Conservation (phyloP, 140 eudicot genomes). For the Oenanthe javanica region DNA sequence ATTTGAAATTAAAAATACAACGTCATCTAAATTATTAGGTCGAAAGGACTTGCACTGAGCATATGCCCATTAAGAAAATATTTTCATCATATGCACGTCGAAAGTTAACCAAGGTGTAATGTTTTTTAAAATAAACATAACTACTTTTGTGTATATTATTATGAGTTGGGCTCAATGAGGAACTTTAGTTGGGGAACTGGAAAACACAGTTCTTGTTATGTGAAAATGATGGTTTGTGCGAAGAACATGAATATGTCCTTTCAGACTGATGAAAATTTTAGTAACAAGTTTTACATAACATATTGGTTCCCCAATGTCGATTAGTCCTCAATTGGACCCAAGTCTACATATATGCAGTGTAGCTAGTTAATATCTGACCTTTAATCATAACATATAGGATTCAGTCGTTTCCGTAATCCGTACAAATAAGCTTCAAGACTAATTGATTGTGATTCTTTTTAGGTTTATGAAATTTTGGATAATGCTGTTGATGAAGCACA, state of each 20-base stretch:
- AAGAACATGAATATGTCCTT: no score
- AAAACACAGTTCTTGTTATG: no score
- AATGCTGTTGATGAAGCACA: conserved; percentile 95
- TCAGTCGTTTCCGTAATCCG: not conserved
- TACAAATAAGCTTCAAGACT: not conserved
- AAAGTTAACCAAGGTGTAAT: not conserved
- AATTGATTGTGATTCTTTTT: conserved; percentile 9
- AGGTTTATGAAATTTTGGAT: conserved; percentile 94
- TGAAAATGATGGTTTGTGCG: no score
- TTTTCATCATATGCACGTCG: not conserved
- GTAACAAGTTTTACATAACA: no score
- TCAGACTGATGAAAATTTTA: no score
- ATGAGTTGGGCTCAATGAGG: no score
- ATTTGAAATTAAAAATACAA: not conserved
- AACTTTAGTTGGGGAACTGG: not conserved
- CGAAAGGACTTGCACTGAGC: not conserved
- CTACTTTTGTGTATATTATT: no score
- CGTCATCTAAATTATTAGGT: not conserved
- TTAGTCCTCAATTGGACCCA: no score
- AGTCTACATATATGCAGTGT: not conserved
- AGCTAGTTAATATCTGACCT: not conserved
- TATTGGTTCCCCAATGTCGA: no score
- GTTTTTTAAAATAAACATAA: not conserved
- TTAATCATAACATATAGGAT: not conserved
- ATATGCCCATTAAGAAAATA: not conserved